Percentiles rank a stretch among this genome's conserved stretches.
phyloP scores from a whole-genome alignment of 2,329 filamentous ascomycete species.

The Balansia obtecta region DNA sequence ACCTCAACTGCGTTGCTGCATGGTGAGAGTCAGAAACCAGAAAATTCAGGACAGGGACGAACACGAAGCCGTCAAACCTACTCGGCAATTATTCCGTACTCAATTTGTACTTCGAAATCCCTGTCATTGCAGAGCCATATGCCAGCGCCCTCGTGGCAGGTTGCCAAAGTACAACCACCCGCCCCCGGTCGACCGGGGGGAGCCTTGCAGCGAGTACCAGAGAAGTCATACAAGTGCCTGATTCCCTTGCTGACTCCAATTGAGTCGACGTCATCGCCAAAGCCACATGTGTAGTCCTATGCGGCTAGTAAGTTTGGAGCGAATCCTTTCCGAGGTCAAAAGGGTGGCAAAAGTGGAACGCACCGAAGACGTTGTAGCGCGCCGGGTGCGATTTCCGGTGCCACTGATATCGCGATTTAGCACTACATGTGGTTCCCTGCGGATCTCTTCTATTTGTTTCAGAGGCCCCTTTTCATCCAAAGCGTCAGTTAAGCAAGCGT shows the following conservation, averaged over 20 bases:
- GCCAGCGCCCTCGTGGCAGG: neutral
- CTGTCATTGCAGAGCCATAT: neutral
- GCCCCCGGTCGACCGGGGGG: neutral
- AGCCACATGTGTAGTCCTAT: neutral
- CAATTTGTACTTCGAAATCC: neutral
- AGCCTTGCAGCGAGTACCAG: neutral
- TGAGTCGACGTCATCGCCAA: neutral
- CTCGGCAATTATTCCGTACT: neutral
- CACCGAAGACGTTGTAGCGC: neutral
- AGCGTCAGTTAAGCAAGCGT: neutral
- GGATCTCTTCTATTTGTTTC: neutral
- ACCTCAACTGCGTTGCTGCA: neutral
- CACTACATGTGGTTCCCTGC: neutral
- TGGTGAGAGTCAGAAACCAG: neutral
- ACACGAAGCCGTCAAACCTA: neutral
- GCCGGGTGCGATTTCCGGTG: neutral
- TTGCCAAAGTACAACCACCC: neutral
- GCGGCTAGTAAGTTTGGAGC: neutral
- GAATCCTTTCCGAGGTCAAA: neutral
- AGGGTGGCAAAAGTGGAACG: neutral
- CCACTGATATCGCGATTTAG: neutral
- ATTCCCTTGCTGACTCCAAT: neutral
- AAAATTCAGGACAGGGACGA: neutral
- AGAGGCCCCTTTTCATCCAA: neutral
- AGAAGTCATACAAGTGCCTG: neutral